phyloP scores from a whole-genome alignment of 2,329 filamentous ascomycete species.

The Sordariomycetes sp. region DNA sequence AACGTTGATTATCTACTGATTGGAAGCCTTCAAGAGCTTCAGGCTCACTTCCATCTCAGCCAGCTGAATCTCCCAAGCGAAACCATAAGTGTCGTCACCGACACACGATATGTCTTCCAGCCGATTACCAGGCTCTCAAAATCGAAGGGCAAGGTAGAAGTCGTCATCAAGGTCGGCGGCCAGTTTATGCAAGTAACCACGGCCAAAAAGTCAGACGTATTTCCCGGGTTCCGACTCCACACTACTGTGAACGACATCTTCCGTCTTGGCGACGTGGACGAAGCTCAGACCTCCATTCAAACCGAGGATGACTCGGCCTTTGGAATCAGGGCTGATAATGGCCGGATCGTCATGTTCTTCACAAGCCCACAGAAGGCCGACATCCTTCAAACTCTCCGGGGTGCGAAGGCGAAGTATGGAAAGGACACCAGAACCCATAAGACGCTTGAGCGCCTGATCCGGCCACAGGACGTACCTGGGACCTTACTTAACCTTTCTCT shows the following conservation, averaged over 20 bases:
- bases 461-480: constrained; percentile 60
- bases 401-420: constrained; percentile 52
- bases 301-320: constrained; percentile 59
- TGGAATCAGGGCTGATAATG: constrained; percentile 56
- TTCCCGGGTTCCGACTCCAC: constrained; percentile 49
- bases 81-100: constrained; percentile 57
- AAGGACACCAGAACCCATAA: constrained; percentile 52
- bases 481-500: constrained; percentile 58
- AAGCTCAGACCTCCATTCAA: constrained; percentile 52
- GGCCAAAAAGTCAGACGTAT: constrained; percentile 56
- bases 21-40: constrained; percentile 54
- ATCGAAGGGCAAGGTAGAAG: constrained; percentile 60
- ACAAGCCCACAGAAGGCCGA: constrained; percentile 54
- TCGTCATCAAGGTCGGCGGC: constrained; percentile 56
- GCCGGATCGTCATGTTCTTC: constrained; percentile 63
- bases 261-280: constrained; percentile 55
- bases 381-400: constrained; percentile 51
- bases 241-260: constrained; percentile 62
- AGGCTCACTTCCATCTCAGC: constrained; percentile 55
- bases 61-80: constrained; percentile 59
- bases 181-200: constrained; percentile 63
- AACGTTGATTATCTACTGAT: constrained; percentile 58
- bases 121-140: constrained; percentile 56
- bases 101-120: constrained; percentile 55
- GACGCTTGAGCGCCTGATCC: constrained; percentile 52